Conservation (phyloP, 345 rosid genomes). For the Passiflora organensis region DNA sequence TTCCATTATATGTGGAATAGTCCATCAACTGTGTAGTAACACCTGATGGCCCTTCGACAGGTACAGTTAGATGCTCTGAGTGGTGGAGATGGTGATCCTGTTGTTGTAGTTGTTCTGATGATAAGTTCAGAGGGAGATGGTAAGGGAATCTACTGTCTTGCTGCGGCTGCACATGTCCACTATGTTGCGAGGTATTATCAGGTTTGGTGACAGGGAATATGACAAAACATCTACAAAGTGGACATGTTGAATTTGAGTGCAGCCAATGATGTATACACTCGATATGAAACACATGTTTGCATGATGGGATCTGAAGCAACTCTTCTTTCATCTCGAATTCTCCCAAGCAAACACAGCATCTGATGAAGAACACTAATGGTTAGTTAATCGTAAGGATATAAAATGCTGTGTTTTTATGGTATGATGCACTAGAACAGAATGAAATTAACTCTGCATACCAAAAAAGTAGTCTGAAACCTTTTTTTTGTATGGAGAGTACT, state of each 20-base stretch:
- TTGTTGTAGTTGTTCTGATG: conserved; percentile 12
- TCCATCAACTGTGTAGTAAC: background rate
- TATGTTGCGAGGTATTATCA: conserved; percentile 9
- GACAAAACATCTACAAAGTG: conserved; percentile 75
- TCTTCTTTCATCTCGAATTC: conserved; percentile 84
- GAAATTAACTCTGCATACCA: too few relatives aligned
- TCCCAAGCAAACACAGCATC: conserved; percentile 94
- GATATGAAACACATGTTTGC: conserved; percentile 81
- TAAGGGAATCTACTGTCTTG: background rate
- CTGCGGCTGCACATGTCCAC: background rate
- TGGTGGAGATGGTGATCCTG: background rate
- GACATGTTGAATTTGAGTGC: conserved; percentile 75
- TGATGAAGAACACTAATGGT: conserved; percentile 12
- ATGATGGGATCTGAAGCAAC: conserved; percentile 72
- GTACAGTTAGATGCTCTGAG: background rate
- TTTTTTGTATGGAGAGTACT: too few relatives aligned
- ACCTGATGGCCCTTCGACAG: conserved; percentile 13
- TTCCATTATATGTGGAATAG: background rate
- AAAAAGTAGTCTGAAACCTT: too few relatives aligned
- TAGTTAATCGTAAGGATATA: too few relatives aligned
- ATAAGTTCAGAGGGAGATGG: conserved; percentile 1
- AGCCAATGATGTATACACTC: conserved; percentile 91
- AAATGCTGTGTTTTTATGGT: too few relatives aligned
- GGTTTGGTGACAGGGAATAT: conserved; percentile 27
- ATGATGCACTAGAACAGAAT: too few relatives aligned